A percentile compares a stretch with the other conserved stretches of the same genome.
Evolutionary conservation across 2,329 filamentous ascomycete species (phyloP).

Genomic region (Colletotrichum brevisporum): DNA sequence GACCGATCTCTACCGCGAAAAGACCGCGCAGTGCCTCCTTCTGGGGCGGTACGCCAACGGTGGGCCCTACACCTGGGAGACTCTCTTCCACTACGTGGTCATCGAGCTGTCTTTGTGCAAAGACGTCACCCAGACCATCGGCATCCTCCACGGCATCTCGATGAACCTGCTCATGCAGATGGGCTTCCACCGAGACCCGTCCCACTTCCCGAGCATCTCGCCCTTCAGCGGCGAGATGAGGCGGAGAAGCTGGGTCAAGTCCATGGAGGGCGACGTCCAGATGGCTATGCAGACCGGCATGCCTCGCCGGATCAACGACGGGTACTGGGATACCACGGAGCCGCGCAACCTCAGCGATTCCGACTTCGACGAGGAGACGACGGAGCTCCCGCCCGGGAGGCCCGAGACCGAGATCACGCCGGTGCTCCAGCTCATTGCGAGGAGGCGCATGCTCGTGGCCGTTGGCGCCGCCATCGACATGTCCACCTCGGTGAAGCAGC

Average conservation of each 20-base stretch:
- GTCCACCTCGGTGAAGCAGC: conserved; percentile 40
- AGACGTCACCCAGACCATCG: conserved; percentile 18
- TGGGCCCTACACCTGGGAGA: conserved; percentile 58
- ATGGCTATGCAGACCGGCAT: conserved; percentile 60
- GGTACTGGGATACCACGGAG: conserved; percentile 56
- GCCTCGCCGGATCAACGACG: conserved; percentile 56
- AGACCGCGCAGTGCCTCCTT: conserved; percentile 54
- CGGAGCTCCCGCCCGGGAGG: conserved; percentile 54
- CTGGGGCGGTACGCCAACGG: conserved; percentile 58
- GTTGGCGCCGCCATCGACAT: conserved; percentile 44
- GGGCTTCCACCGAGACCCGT: conserved; percentile 57
- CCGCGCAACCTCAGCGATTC: conserved; percentile 60
- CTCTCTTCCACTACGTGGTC: conserved; percentile 52
- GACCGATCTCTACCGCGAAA: conserved; percentile 45
- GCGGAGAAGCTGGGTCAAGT: conserved; percentile 57
- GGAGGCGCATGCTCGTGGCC: conserved; percentile 39
- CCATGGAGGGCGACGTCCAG: conserved; percentile 57
- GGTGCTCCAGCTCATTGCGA: conserved; percentile 44
- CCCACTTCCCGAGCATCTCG: conserved; percentile 56
- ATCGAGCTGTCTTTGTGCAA: conserved; percentile 48
- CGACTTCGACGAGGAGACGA: conserved; percentile 55
- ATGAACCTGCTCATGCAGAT: conserved; percentile 25
- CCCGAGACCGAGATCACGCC: conserved; percentile 49
- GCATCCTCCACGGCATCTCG: conserved; percentile 19
- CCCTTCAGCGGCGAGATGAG: conserved; percentile 62